phyloP scores from a whole-genome alignment of 1,284 basidiomycete species.

The Cryptococcus hybrid region DNA sequence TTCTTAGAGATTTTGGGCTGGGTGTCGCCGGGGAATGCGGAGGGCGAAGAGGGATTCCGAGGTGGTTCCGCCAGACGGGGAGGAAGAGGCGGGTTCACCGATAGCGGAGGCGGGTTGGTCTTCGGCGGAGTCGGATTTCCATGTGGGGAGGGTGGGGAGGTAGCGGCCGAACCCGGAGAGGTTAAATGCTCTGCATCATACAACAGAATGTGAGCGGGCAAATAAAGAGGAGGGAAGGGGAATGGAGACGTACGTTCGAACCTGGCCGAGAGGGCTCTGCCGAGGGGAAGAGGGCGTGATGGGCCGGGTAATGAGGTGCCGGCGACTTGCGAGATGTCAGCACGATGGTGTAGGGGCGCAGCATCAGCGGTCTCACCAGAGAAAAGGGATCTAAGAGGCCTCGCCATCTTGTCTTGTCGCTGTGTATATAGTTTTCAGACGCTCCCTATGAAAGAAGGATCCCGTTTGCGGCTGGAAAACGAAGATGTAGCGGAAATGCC shows the following conservation, averaged over 20 bases:
- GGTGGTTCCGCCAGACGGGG: too few species aligned
- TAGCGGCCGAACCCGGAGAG: conserved; percentile 13
- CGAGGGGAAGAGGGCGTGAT: conserved; percentile 4
- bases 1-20: background rate
- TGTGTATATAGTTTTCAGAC: background rate
- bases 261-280: conserved; percentile 3
- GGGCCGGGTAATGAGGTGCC: conserved; percentile 18
- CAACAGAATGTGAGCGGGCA: background rate
- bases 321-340: conserved; percentile 8
- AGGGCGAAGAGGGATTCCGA: conserved; percentile 3
- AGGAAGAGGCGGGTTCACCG: conserved; percentile 1
- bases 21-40: conserved; percentile 13
- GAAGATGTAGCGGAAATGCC: background rate
- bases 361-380: conserved; percentile 6
- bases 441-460: background rate
- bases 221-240: background rate
- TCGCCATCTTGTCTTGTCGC: conserved; percentile 12
- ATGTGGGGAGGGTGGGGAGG: conserved; percentile 10
- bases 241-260: conserved; percentile 8
- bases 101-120: background rate
- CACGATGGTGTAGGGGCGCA: background rate
- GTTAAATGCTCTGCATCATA: conserved; percentile 11
- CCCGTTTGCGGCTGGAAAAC: background rate
- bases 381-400: conserved; percentile 13
- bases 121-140: conserved; percentile 1